Conservation (phyloP, 345 rosid species). For the Lepidium africanum region DNA sequence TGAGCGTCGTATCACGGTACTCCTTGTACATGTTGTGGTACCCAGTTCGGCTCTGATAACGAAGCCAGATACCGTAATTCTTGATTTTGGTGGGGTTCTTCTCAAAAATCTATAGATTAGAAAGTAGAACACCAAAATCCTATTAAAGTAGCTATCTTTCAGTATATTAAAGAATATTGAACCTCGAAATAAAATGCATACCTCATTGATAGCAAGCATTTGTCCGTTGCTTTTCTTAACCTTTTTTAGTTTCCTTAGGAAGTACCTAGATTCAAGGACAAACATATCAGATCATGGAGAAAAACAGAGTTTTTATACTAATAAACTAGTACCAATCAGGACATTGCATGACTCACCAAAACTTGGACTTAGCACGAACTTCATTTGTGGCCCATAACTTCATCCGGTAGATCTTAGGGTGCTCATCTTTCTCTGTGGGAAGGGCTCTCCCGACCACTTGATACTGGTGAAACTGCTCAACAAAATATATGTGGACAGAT, state of each 20-base stretch:
- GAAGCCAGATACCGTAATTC: conserved; percentile 55
- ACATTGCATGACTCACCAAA: conserved; percentile 34
- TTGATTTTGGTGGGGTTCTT: conserved; percentile 51
- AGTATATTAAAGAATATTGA: neutral
- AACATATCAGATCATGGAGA: neutral
- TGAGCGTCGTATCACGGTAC: conserved; percentile 48
- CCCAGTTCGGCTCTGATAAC: conserved; percentile 57
- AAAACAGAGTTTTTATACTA: neutral
- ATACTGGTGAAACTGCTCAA: conserved; percentile 52
- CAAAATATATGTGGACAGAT: neutral
- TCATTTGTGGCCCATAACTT: conserved; percentile 62
- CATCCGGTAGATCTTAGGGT: conserved; percentile 58
- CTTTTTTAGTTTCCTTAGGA: conserved; percentile 42
- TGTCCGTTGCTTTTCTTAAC: conserved; percentile 51
- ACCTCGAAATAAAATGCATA: neutral
- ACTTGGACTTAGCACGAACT: conserved; percentile 56
- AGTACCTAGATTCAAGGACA: conserved; percentile 28
- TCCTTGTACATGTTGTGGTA: conserved; percentile 57
- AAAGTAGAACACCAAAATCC: neutral
- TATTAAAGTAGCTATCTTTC: neutral
- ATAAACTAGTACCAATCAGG: neutral
- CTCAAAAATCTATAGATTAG: conserved; percentile 39
- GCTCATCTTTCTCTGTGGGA: conserved; percentile 46
- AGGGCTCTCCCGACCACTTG: conserved; percentile 63
- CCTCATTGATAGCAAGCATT: conserved; percentile 52